Evolutionary conservation across 768 basidiomycete species (phyloP), one percentile per base, ranked within the genome.

Genomic region (Phanerodontia chrysosporium): DNA sequence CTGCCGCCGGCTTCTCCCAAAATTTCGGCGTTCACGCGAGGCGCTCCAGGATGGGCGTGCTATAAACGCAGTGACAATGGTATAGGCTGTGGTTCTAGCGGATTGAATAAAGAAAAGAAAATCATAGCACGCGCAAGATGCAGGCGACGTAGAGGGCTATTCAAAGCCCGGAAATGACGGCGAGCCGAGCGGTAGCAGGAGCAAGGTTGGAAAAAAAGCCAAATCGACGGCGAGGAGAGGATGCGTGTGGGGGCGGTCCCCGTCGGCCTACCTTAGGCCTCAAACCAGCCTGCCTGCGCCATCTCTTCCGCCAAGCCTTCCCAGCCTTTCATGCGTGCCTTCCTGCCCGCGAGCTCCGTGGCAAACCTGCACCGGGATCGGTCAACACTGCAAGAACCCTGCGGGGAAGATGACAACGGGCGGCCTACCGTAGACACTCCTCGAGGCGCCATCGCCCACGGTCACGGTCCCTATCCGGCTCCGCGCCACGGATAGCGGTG

Each of bases 391-490:
- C 45, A 46, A 46, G 21, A n/a, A n/a, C n/a, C n/a, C n/a, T n/a
- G 10, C 18, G 4, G 25, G 3, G 21, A 22, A 46, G 21, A 28
- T 25, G 28, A 10, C 22, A 9, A 69, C 75, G 53, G n/a, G n/a
- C n/a, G n/a, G n/a, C n/a, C n/a, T 55, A 90, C 89, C 87, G 78
- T 65, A 94, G 69, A 70, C 91, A 93, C 65, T 93, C 91, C 63
- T 93, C 91, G 51, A 93, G 69, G 61, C 83, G 80, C 91, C 92
- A 94, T 56, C 83, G 76, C 13, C 84, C 83, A 10, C 72, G 71
- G 32, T 62, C 58, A 21, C 45, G 56, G 39, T 71, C 67, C 55
- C 59, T 52, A 8, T 63, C 63, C 2, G 46, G 27, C 9, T 58
- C 63, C n/a, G 62, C 66, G 28, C 49, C 61, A 8, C 39, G 45